These are phyloP conservation scores for Globisporangium lucens DNA, from an alignment of 352 stramenopile genomes.

Conservation along the genomic window DNA sequence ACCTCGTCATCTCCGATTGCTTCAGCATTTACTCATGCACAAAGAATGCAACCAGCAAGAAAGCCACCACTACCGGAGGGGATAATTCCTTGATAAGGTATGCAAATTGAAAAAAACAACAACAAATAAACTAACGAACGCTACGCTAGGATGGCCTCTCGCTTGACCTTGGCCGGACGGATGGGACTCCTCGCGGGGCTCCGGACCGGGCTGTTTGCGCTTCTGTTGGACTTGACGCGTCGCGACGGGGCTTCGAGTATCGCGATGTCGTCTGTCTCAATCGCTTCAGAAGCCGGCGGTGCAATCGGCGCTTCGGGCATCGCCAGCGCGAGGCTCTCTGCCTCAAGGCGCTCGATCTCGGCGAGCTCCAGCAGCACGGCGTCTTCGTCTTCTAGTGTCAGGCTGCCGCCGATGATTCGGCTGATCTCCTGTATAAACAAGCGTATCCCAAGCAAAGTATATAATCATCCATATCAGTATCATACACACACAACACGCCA, in stretches of 20 bases:
- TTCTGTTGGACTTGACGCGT: constrained; percentile 1
- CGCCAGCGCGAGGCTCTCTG: constrained; percentile 39
- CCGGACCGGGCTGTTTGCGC: background rate
- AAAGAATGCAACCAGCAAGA: too few relatives aligned
- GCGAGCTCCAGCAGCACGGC: constrained; percentile 80
- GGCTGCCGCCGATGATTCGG: constrained; percentile 64
- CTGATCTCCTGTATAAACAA: constrained; percentile 76
- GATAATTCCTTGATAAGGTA: too few relatives aligned
- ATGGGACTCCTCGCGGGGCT: constrained; percentile 4
- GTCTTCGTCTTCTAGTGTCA: constrained; percentile 85
- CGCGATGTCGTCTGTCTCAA: constrained; percentile 20
- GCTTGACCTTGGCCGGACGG: constrained; percentile 10
- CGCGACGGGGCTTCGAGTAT: background rate
- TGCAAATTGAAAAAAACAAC: background rate
- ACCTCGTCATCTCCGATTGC: too few relatives aligned
- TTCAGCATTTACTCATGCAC: too few relatives aligned
- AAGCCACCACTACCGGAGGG: too few relatives aligned
- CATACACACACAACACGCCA: background rate
- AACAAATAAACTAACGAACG: constrained; percentile 5
- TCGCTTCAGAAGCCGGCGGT: constrained; percentile 38
- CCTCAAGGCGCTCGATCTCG: constrained; percentile 79
- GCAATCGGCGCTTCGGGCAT: constrained; percentile 61
- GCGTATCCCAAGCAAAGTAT: constrained; percentile 4
- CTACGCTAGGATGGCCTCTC: constrained; percentile 16
- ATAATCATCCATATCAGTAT: background rate